Evolutionary conservation across 148 eudicot genomes (phyloP), one percentile per base, ranked within the genome.

Genomic region (Limonium bicolor): DNA sequence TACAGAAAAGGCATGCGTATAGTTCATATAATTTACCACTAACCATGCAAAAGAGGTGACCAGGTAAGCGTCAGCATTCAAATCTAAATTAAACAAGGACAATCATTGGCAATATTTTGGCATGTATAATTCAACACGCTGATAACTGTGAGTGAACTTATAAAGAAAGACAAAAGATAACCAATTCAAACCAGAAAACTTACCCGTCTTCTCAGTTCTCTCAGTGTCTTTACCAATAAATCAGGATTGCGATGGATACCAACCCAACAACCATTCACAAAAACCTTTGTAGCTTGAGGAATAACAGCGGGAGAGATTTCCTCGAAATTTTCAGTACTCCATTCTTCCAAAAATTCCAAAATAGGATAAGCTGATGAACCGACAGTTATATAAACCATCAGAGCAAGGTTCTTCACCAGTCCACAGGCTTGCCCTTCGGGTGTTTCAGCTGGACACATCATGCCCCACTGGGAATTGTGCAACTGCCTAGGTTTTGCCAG

Each of bases 361-460:
- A 90, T 85, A 22, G 99, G 95, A 72, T 81, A 81, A 51, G 94
- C 95, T 30, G 99, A 93, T 30, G 99, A 90, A 50, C 99, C 99
- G 27, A 90, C 95, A 17, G 95, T 90, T 0, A 90, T 72, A 49
- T 90, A 80, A 9, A 81, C 99, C 99, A 90, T 90, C 58, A 90
- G 48, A 15, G 99, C 99, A 55, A 90, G 95, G 65, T 90, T 90
- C 64, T 90, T 90, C 51, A 90, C 94, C 36, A 90, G 60, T 11
- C 99, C 99, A 69, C 99, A 90, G 24, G 99, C 99, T 60, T 88
- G 97, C 45, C 97, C 97, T 73, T 88, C 99, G 53, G 99, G 99
- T 20, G 99, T 85, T 67, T 90, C 95, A 34, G 99, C 99, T 40
- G 99, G 99, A 59, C 99, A 90, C 99, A 90, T 90, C 99, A 90